Percentiles rank a stretch among this genome's conserved stretches.
phyloP scores from a whole-genome alignment of 2,329 filamentous ascomycete genomes.

The Rachicladosporium sp. region DNA sequence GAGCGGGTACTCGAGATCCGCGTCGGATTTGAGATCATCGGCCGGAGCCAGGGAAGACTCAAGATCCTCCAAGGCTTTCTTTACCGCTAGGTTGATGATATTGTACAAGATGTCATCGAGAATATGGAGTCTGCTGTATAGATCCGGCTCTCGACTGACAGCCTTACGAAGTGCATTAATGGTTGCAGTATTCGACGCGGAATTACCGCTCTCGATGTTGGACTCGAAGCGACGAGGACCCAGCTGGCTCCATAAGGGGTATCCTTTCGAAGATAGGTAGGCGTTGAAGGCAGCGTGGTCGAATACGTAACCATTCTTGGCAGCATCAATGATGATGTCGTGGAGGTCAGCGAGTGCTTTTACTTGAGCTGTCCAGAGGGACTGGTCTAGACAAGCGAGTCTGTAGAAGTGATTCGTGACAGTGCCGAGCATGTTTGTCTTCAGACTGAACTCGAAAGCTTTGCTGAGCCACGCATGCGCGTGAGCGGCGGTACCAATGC shows the following conservation, averaged over 20 bases:
- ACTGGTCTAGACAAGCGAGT: constrained; percentile 41
- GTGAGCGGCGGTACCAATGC: constrained; percentile 10
- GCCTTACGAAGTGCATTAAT: background rate
- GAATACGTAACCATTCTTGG: constrained; percentile 39
- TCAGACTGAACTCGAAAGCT: constrained; percentile 47
- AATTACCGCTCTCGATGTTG: no score
- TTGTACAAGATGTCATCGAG: constrained; percentile 43
- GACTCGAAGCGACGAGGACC: no score
- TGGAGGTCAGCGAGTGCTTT: constrained; percentile 27
- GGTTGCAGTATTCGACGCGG: background rate
- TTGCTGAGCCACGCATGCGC: constrained; percentile 38
- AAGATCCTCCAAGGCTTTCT: constrained; percentile 8
- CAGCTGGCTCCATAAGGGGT: no score
- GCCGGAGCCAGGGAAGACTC: constrained; percentile 5
- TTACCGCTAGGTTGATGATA: constrained; percentile 14
- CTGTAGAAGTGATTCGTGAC: constrained; percentile 54
- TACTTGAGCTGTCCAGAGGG: constrained; percentile 7
- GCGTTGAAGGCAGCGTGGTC: constrained; percentile 32
- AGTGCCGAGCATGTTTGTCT: constrained; percentile 41
- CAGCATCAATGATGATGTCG: constrained; percentile 34
- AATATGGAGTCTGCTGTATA: constrained; percentile 40
- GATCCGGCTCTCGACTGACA: constrained; percentile 7
- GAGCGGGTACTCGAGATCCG: constrained; percentile 1
- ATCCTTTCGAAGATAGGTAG: no score
- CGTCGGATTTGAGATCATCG: background rate